phyloP scores from a whole-genome alignment of 176 grass and related monocot genomes.

The Paspalum vaginatum region DNA sequence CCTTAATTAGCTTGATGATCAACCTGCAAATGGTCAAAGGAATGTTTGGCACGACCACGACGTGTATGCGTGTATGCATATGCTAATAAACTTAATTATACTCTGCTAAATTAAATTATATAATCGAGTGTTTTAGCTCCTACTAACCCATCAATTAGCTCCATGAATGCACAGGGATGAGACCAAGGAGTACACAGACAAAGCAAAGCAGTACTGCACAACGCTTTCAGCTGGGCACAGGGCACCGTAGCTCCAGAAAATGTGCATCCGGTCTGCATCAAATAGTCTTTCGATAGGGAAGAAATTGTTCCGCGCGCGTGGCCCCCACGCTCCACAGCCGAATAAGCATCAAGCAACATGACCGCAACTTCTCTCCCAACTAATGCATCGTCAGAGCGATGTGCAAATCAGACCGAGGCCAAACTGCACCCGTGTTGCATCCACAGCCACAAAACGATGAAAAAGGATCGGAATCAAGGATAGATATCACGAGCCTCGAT shows the following conservation, averaged over 20 bases:
- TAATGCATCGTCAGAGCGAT: slow-evolving; percentile 11
- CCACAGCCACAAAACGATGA: slow-evolving; percentile 44
- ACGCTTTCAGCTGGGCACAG: too few species aligned
- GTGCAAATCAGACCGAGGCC: slow-evolving; percentile 1
- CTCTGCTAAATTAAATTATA: too few species aligned
- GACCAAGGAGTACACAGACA: too few species aligned
- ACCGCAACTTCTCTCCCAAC: slow-evolving; percentile 10
- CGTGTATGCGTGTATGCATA: too few species aligned
- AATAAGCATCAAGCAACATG: slow-evolving; percentile 36
- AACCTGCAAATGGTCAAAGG: background rate
- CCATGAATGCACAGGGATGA: too few species aligned
- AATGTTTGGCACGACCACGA: too few species aligned
- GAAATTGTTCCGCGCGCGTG: slow-evolving; percentile 21
- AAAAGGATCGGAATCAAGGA: slow-evolving; percentile 27
- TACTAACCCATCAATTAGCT: too few species aligned
- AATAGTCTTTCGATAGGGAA: slow-evolving; percentile 1
- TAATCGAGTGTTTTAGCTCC: too few species aligned
- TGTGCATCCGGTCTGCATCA: background rate
- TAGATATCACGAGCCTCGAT: slow-evolving; percentile 34
- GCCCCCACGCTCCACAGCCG: slow-evolving; percentile 35
- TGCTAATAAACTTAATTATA: too few species aligned
- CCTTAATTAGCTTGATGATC: background rate
- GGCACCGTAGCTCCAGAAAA: slow-evolving; percentile 28
- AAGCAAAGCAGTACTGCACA: too few species aligned
- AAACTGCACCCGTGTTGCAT: slow-evolving; percentile 24